Percentiles rank a stretch among this genome's conserved stretches.
Conservation (phyloP, 2,329 filamentous ascomycete species). For the Fusarium coffeatum region DNA sequence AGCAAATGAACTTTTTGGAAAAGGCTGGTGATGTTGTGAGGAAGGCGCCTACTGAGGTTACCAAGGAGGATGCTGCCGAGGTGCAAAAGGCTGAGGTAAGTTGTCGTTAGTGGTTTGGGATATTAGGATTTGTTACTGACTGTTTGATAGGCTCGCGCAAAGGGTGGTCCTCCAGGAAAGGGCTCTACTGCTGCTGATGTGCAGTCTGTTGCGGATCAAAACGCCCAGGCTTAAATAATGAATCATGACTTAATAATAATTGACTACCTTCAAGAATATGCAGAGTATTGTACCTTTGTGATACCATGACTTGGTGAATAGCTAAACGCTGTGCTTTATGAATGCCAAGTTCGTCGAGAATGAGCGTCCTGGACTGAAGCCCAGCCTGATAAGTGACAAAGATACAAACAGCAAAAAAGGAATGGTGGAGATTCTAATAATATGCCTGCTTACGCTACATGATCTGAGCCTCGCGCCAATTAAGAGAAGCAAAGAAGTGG, state of each 20-base stretch:
- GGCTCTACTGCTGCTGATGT: constrained; percentile 22
- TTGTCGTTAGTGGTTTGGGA: too few relatives aligned
- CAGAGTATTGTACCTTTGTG: too few relatives aligned
- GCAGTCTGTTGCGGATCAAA: constrained; percentile 24
- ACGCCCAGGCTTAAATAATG: not conserved
- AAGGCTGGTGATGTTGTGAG: constrained; percentile 22
- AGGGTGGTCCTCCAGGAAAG: constrained; percentile 18
- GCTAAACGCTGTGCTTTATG: not conserved
- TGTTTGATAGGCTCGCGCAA: constrained; percentile 3
- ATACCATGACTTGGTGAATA: not conserved
- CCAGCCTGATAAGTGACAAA: not conserved
- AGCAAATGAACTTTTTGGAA: constrained; percentile 25
- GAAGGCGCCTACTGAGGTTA: constrained; percentile 14
- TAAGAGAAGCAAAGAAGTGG: not conserved
- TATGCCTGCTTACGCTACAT: too few relatives aligned
- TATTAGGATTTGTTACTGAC: not conserved
- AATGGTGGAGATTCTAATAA: too few relatives aligned
- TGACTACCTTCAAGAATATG: too few relatives aligned
- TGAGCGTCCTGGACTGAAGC: not conserved
- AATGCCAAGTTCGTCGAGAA: not conserved
- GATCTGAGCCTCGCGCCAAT: not conserved
- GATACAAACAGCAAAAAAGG: not conserved
- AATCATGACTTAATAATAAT: not conserved
- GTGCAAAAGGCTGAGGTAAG: constrained; percentile 29
- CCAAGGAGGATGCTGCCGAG: constrained; percentile 29